phyloP scores from a whole-genome alignment of 331 rosid genomes.

The Stylosanthes scabra region DNA sequence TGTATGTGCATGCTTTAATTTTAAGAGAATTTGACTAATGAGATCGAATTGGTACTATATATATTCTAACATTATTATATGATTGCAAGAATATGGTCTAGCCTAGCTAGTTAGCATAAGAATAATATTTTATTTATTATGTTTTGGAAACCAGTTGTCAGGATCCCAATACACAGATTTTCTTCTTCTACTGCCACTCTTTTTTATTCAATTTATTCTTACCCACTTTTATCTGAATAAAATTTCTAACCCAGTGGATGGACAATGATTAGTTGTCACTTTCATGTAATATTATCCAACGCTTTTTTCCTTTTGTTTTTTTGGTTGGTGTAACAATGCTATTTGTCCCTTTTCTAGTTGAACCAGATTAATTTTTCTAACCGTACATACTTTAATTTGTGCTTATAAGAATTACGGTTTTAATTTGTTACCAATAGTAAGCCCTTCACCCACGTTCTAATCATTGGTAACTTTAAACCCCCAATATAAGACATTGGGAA shows the following conservation, averaged over 20 bases:
- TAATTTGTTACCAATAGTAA: no score
- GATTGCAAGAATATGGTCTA: slow-evolving; percentile 12
- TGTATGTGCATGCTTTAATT: slow-evolving; percentile 6
- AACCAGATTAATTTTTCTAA: background rate
- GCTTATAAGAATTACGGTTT: no score
- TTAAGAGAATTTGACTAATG: slow-evolving; percentile 20
- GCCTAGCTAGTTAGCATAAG: background rate
- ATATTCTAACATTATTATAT: slow-evolving; percentile 13
- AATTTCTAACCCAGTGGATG: slow-evolving; percentile 7
- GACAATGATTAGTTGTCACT: slow-evolving; percentile 35
- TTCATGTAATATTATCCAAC: background rate
- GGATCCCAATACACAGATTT: slow-evolving; percentile 23
- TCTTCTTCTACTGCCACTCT: background rate
- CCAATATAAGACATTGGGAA: no score
- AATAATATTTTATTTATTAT: no score
- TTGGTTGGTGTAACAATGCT: background rate
- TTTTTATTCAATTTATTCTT: slow-evolving; percentile 2
- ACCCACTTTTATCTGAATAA: background rate
- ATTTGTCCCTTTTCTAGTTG: background rate
- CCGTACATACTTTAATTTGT: no score
- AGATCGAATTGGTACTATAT: no score
- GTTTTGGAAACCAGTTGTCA: slow-evolving; percentile 17
- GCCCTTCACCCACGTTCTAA: no score
- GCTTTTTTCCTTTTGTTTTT: background rate
- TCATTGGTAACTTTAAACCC: no score